A percentile compares a stretch with the other conserved stretches of the same genome.
Conservation (phyloP, 2,329 filamentous ascomycete genomes). For the Beauveria scarabaeidicola region DNA sequence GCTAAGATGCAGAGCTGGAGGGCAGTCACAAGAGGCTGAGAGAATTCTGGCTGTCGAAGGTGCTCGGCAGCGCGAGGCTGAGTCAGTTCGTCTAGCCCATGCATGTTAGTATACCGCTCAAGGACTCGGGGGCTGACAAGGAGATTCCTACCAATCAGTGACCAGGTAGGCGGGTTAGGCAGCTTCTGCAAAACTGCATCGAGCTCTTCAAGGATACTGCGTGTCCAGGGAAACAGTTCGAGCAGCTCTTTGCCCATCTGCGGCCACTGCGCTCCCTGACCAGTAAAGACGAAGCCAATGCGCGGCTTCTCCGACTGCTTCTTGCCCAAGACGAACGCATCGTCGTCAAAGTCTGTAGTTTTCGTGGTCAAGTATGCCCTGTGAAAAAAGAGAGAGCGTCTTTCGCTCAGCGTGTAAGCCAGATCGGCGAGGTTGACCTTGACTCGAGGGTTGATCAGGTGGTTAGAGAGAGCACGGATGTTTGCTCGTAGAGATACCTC, state of each 20-base stretch:
- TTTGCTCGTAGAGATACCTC: constrained; percentile 10
- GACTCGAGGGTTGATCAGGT: constrained; percentile 21
- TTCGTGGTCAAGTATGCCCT: constrained; percentile 17
- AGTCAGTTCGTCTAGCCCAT: background rate
- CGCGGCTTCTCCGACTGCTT: background rate
- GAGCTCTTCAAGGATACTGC: constrained; percentile 10
- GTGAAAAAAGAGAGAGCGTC: constrained; percentile 15
- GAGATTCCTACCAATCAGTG: background rate
- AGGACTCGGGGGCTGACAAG: background rate
- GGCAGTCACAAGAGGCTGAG: constrained; percentile 30
- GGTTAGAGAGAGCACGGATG: constrained; percentile 11
- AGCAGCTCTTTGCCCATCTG: constrained; percentile 14
- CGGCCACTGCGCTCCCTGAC: constrained; percentile 21
- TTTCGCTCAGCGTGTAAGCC: constrained; percentile 21
- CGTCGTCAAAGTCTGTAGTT: background rate
- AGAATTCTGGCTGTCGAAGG: constrained; percentile 24
- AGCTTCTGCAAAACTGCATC: constrained; percentile 10
- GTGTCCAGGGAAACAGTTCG: constrained; percentile 6
- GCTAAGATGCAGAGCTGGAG: constrained; percentile 34
- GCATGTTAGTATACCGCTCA: background rate
- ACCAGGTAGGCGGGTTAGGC: constrained; percentile 4
- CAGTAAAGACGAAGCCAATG: constrained; percentile 20
- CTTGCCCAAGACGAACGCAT: background rate
- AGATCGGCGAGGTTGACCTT: constrained; percentile 17
- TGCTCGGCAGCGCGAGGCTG: background rate